Evolutionary conservation across 192 early-diverging fungal species (phyloP), one percentile per base, ranked within the genome.

Genomic region (Backusella australiensis): DNA sequence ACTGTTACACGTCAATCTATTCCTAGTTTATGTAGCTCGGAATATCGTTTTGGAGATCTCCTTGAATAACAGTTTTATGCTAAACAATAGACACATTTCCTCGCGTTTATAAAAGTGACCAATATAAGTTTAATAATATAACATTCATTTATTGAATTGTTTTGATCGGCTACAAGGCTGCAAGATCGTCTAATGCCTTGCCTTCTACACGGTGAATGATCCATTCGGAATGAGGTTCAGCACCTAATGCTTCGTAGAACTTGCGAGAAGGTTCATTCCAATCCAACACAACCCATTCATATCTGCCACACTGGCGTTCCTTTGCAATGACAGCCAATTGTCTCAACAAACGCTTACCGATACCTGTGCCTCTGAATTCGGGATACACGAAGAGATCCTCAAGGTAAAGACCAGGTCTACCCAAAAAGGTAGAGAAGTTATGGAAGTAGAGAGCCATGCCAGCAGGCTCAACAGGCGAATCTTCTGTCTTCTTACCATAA

Each of bases 391-490:
- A 94, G 34, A 97, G 85, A 78, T 96, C 96, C 77, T 96, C 96
- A 8, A 97, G 85, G 78, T 97, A 96, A 23, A 97, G 81, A 11
- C 94, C 96, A 0, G 93, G 93, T 29, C 82, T 75, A 0, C 89
- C 93, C 15, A 88, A 73, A 83, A 91, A 94, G 0, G 93, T 93
- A 21, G 88, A 91, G 76, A 92, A 97, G 84, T 95, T 97, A 81
- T 88, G 87, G 76, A 95, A 97, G 75, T 90, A 97, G 66, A 97
- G 85, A 6, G 94, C 93, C 77, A 97, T 89, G 1, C 93, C 96
- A 1, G 89, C 91, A 21, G 90, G 89, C 73, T 83, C 80, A 42
- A 78, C 32, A 53, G n/a, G 67, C 36, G 72, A 63, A 23, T 75
- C 75, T 32, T 46, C 56, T 46, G 72, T 74, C n/a, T 79, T 8